Conservation (phyloP, 208 protist genomes). For the Phytomonas sp. region DNA sequence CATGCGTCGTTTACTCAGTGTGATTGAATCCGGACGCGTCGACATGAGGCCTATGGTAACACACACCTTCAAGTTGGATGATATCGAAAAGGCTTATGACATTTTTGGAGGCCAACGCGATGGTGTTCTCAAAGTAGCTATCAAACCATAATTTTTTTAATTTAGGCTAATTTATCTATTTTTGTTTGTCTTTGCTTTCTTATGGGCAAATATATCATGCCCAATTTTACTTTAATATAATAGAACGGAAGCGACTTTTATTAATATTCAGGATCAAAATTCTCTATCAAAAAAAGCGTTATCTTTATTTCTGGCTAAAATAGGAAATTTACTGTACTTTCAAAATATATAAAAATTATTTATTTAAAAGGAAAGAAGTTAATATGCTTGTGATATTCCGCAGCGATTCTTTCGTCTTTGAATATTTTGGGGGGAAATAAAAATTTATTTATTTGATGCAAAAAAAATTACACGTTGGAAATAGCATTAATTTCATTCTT, state of each 20-base stretch:
- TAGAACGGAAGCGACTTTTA: too few species aligned
- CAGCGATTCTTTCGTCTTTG: not conserved
- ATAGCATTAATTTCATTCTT: conserved; percentile 7
- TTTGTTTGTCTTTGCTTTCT: not conserved
- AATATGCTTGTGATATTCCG: too few species aligned
- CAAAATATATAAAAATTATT: conserved; percentile 5
- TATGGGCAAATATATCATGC: not conserved
- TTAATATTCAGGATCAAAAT: conserved; percentile 5
- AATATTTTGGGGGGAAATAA: not conserved
- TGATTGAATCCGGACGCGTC: conserved; percentile 18
- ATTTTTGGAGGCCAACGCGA: conserved; percentile 26
- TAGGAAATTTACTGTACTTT: conserved; percentile 2
- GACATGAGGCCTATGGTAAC: conserved; percentile 21
- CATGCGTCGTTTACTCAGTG: conserved; percentile 20
- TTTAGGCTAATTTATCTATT: conserved; percentile 2
- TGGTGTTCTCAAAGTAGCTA: conserved; percentile 25
- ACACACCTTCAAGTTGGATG: conserved; percentile 24
- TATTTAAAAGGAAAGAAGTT: conserved; percentile 4
- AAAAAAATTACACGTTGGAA: not conserved
- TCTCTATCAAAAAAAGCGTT: conserved; percentile 2
- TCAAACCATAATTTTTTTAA: conserved; percentile 15
- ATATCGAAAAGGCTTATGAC: conserved; percentile 25
- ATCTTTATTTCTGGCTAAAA: not conserved
- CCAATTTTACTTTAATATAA: not conserved
- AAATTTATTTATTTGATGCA: not conserved